Percentiles rank a stretch among this genome's conserved stretches.
Conservation (phyloP, 495 filamentous ascomycete genomes). For the Tetracladium setigerum region DNA sequence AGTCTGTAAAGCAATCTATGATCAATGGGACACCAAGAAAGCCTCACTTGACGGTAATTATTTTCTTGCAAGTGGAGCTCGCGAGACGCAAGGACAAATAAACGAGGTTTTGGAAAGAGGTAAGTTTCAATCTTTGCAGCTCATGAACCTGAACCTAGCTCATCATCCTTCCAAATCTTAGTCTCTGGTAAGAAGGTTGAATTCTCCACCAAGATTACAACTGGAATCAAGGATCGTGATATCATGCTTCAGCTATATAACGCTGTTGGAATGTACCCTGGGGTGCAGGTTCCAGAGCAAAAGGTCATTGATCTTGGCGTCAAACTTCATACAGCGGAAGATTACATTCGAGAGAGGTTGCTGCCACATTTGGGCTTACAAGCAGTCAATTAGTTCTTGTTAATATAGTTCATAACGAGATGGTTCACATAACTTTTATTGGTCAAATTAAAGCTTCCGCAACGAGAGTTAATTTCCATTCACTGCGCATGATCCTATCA, state of each 20-base stretch:
- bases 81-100: neutral
- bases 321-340: constrained; percentile 2
- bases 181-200: constrained; percentile 3
- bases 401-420: too few species aligned
- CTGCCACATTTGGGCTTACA: constrained; percentile 1
- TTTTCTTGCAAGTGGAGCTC: too few species aligned
- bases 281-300: neutral
- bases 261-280: constrained; percentile 1
- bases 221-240: constrained; percentile 5
- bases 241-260: constrained; percentile 10
- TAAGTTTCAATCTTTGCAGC: neutral
- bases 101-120: neutral
- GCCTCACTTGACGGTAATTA: neutral
- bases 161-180: neutral
- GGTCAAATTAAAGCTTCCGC: too few species aligned
- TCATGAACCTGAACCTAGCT: neutral
- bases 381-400: too few species aligned
- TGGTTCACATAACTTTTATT: too few species aligned
- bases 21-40: constrained; percentile 7
- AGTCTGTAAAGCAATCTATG: constrained; percentile 1
- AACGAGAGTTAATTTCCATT: too few species aligned
- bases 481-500: too few species aligned
- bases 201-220: constrained; percentile 4
- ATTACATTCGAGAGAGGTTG: constrained; percentile 4
- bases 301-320: constrained; percentile 1